Evolutionary conservation across 2,329 filamentous ascomycete species (phyloP), one percentile per base, ranked within the genome.

Genomic region (Xylariales sp.): DNA sequence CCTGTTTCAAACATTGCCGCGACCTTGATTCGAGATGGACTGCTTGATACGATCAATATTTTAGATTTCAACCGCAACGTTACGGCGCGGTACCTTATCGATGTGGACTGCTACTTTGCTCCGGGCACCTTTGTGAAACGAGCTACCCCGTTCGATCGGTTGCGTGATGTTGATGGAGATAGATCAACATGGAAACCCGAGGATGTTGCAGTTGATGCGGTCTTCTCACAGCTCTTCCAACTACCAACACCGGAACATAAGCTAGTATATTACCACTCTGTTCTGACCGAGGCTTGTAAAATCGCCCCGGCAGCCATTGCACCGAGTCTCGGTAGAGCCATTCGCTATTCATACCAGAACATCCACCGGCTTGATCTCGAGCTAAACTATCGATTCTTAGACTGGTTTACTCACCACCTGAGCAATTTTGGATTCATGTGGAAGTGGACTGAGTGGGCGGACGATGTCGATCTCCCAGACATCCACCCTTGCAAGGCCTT

Each of bases 391-490:
- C 80, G 93, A 18, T 97, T 97, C 65, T 72, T 95, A 57, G 91
- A 97, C 60, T 98, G 93, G 93, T 98, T 98, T 57, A 79, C 91
- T 14, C 93, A 98, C 60, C 93, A 98, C 67, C 68, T 98, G 49
- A 96, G 90, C 66, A 98, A 98, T 67, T 98, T 98, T 58, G 93
- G 95, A 37, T 98, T 97, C 60, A 93, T 93, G 8, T 98, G 93
- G 93, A 97, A 97, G 65, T 98, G 93, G 93, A 83, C 85, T 13
- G 93, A 98, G 66, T 98, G 93, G 93, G 76, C 86, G 33, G 88
- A 90, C 13, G 89, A 97, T 57, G 81, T 95, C 13, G 74, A 80
- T 29, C 74, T 94, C 18, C 77, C 87, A 0, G 71, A 83, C 43
- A 67, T 93, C 23, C 81, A 95, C 57, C 90, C 93, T 1, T 85